Evolutionary conservation across 2,329 filamentous ascomycete genomes (phyloP).

Genomic region (Zymoseptoria brevis): DNA sequence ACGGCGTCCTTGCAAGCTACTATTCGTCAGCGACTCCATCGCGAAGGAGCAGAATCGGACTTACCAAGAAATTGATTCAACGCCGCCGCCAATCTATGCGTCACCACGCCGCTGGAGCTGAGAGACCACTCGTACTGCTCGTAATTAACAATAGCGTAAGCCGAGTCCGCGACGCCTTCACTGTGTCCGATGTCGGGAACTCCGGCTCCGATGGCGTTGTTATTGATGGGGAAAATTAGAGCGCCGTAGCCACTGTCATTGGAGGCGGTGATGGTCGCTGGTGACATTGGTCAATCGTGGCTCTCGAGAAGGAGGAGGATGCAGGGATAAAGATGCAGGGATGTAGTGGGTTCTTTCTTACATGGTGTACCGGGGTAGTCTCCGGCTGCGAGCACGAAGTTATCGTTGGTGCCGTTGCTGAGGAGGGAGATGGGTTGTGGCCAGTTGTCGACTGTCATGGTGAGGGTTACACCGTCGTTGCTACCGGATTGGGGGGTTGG

Average conservation of each 20-base stretch:
- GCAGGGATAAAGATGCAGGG: too few relatives aligned
- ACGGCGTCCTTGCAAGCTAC: too few relatives aligned
- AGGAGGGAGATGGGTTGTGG: constrained; percentile 4
- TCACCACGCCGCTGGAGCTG: background rate
- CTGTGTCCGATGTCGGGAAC: constrained; percentile 1
- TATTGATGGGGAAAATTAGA: constrained; percentile 6
- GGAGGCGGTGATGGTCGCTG: constrained; percentile 1
- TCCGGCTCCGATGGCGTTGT: background rate
- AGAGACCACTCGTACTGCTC: constrained; percentile 7
- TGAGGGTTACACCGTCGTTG: background rate
- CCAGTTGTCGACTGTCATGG: constrained; percentile 4
- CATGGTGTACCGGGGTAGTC: constrained; percentile 9
- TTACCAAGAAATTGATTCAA: constrained; percentile 8
- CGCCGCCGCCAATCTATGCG: constrained; percentile 1
- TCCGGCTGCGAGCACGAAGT: constrained; percentile 2
- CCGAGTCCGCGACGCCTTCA: constrained; percentile 2
- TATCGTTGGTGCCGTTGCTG: constrained; percentile 5
- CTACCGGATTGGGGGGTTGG: constrained; percentile 5
- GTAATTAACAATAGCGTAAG: background rate
- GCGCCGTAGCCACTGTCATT: constrained; percentile 2
- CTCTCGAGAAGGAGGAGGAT: background rate
- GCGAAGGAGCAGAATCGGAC: too few relatives aligned
- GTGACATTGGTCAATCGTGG: background rate
- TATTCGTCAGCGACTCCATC: background rate
- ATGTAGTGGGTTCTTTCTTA: too few relatives aligned